phyloP scores from a whole-genome alignment of 1,284 basidiomycete genomes.

The Omphalotus olearius region DNA sequence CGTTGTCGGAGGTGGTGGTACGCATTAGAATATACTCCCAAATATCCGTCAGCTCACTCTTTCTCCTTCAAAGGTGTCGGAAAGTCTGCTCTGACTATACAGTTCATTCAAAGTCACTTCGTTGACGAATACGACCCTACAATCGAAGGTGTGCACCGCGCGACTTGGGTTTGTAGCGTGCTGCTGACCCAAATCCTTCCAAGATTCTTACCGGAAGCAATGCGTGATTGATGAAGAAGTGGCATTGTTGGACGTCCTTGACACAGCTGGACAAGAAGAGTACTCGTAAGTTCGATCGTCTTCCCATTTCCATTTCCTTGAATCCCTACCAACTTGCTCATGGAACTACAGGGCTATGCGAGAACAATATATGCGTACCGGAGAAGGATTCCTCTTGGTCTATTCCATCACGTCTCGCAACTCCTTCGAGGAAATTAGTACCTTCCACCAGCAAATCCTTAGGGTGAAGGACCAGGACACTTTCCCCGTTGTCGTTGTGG shows the following conservation, averaged over 20 bases:
- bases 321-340: neutral
- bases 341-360: constrained; percentile 77
- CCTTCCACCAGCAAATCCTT: constrained; percentile 97
- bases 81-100: constrained; percentile 95
- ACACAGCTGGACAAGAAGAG: constrained; percentile 99
- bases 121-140: constrained; percentile 99
- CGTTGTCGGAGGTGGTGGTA: constrained; percentile 96
- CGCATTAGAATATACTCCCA: neutral
- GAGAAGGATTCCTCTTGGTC: constrained; percentile 97
- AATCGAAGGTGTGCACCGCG: constrained; percentile 68
- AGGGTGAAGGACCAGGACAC: constrained; percentile 97
- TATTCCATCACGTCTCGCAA: constrained; percentile 98
- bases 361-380: constrained; percentile 96
- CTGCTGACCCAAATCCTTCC: constrained; percentile 5
- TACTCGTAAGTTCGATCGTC: constrained; percentile 73
- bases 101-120: constrained; percentile 97
- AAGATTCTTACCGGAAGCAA: constrained; percentile 94
- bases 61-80: constrained; percentile 72
- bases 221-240: constrained; percentile 98
- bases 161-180: neutral
- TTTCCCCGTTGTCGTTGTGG: constrained; percentile 97
- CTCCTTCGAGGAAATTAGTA: constrained; percentile 97
- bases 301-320: neutral
- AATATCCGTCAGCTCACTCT: neutral
- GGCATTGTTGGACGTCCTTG: constrained; percentile 94